Evolutionary conservation across 208 protist species (phyloP).

Genomic region (Crithidia brevicula): DNA sequence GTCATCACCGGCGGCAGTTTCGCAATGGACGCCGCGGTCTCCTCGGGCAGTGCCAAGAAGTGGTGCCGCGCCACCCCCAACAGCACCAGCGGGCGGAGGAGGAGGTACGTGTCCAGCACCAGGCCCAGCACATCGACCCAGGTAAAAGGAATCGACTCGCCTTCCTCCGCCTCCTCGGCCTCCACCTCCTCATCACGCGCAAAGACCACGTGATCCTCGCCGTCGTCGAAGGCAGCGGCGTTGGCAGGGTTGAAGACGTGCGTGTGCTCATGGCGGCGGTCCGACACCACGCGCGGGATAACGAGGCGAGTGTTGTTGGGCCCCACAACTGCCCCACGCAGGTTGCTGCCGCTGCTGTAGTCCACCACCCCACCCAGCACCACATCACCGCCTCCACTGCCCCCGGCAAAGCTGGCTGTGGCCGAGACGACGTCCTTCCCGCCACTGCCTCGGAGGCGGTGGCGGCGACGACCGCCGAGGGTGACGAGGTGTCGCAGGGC

Average conservation of each 20-base stretch:
- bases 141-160: constrained; percentile 56
- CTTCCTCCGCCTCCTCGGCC: constrained; percentile 24
- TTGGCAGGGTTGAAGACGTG: constrained; percentile 15
- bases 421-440: constrained; percentile 7
- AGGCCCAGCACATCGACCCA: constrained; percentile 74
- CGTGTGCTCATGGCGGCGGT: constrained; percentile 32
- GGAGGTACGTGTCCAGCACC: constrained; percentile 63
- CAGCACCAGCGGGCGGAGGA: constrained; percentile 74
- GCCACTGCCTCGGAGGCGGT: constrained; percentile 3
- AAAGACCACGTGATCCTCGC: constrained; percentile 26
- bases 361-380: background rate
- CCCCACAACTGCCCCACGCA: constrained; percentile 26
- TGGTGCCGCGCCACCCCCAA: constrained; percentile 47
- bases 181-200: constrained; percentile 21
- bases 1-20: constrained; percentile 15
- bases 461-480: constrained; percentile 18
- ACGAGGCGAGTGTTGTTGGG: constrained; percentile 55
- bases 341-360: constrained; percentile 6
- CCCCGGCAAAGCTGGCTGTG: constrained; percentile 15
- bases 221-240: background rate
- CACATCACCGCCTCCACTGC: background rate
- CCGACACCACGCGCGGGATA: constrained; percentile 74
- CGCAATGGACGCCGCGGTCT: constrained; percentile 30
- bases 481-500: constrained; percentile 23
- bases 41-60: constrained; percentile 39